Percentiles rank a stretch among this genome's conserved stretches.
Conservation (phyloP, 2,329 filamentous ascomycete species). For the Cercospora sp. region DNA sequence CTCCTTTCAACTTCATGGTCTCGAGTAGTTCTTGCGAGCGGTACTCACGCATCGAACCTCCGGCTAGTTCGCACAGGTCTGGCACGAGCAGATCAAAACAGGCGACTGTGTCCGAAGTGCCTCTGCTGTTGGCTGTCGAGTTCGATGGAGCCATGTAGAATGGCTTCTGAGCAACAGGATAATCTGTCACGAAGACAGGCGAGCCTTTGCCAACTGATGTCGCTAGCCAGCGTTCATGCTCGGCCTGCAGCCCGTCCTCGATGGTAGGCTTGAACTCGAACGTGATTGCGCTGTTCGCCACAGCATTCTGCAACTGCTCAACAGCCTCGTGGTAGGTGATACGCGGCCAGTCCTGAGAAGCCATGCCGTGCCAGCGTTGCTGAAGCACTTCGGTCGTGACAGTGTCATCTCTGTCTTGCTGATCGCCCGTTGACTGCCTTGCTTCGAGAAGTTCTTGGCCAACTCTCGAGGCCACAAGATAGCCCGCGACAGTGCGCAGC, state of each 20-base stretch:
- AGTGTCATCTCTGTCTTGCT: conserved; percentile 34
- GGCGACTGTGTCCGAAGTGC: conserved; percentile 63
- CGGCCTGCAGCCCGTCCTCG: conserved; percentile 75
- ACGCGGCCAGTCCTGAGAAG: conserved; percentile 73
- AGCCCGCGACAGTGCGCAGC: conserved; percentile 59
- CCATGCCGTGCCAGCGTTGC: conserved; percentile 71
- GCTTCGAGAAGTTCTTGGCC: conserved; percentile 54
- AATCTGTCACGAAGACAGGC: conserved; percentile 90
- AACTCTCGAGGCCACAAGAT: conserved; percentile 52
- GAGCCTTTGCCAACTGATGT: conserved; percentile 60
- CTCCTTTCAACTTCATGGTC: conserved; percentile 69
- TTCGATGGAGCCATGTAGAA: conserved; percentile 77
- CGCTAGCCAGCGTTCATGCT: conserved; percentile 90
- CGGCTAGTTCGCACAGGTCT: conserved; percentile 80
- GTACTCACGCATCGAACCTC: conserved; percentile 87
- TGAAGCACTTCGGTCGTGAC: conserved; percentile 56
- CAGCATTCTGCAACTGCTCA: conserved; percentile 58
- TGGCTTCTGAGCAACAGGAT: conserved; percentile 83
- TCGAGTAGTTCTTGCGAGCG: conserved; percentile 65
- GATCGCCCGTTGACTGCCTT: conserved; percentile 38
- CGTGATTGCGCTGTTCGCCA: conserved; percentile 41
- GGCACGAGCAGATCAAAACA: conserved; percentile 90
- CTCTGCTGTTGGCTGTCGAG: conserved; percentile 17
- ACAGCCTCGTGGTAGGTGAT: conserved; percentile 83
- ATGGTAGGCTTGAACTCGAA: conserved; percentile 72